A percentile compares a stretch with the other conserved stretches of the same genome.
phyloP scores from a whole-genome alignment of 2,329 filamentous ascomycete genomes.

The Aspergillus nomiae region DNA sequence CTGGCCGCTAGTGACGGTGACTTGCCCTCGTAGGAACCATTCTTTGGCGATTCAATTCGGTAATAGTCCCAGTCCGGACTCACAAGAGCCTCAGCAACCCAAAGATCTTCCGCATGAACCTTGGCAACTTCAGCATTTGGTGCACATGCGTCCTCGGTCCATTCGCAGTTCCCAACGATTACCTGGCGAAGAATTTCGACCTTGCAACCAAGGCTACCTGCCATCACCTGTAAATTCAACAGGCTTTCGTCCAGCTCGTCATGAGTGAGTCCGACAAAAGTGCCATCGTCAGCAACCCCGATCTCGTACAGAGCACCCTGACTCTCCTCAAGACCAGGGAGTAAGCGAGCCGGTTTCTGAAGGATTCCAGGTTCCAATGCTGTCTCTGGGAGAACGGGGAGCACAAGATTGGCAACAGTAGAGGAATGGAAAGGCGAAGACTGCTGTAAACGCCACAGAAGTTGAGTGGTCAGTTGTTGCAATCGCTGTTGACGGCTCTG shows the following conservation, averaged over 20 bases:
- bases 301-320: conserved; percentile 95
- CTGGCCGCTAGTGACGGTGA: not conserved
- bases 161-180: conserved; percentile 79
- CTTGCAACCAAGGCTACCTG: conserved; percentile 83
- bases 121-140: conserved; percentile 26
- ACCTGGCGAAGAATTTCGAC: conserved; percentile 82
- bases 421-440: conserved; percentile 89
- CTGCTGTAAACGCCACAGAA: conserved; percentile 93
- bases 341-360: conserved; percentile 55
- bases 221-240: conserved; percentile 83
- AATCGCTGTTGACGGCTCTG: conserved; percentile 80
- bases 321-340: conserved; percentile 85
- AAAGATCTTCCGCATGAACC: conserved; percentile 60
- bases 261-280: conserved; percentile 80
- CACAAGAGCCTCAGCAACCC: conserved; percentile 90
- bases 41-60: conserved; percentile 21
- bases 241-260: conserved; percentile 94
- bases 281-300: conserved; percentile 92
- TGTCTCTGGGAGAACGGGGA: conserved; percentile 72
- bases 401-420: conserved; percentile 70
- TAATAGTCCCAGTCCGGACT: conserved; percentile 65
- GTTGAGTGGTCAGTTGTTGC: conserved; percentile 89
- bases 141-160: conserved; percentile 34
- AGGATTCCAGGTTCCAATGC: conserved; percentile 60
- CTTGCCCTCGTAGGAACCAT: conserved; percentile 1